Conservation (phyloP, 1,284 basidiomycete species). For the Leccinum subspadiceum region DNA sequence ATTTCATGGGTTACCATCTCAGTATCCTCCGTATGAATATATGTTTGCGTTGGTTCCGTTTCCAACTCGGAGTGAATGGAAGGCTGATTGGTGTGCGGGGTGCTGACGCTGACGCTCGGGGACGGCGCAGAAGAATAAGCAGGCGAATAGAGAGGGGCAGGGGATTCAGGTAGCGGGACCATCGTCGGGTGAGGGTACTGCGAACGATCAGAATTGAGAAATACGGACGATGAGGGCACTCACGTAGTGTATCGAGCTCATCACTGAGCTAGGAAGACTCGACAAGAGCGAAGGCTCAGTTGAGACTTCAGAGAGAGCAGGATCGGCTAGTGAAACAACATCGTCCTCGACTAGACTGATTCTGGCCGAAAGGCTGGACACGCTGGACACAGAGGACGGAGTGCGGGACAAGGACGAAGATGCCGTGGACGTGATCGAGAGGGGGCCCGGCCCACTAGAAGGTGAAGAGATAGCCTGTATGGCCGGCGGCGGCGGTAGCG, state of each 20-base stretch:
- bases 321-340: conserved; percentile 30
- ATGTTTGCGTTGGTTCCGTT: conserved; percentile 40
- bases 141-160: conserved; percentile 34
- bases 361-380: conserved; percentile 39
- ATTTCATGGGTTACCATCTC: conserved; percentile 61
- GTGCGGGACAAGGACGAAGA: conserved; percentile 42
- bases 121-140: conserved; percentile 37
- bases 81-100: conserved; percentile 57
- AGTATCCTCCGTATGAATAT: conserved; percentile 22
- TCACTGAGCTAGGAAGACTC: conserved; percentile 23
- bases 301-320: conserved; percentile 31
- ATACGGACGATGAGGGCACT: conserved; percentile 29
- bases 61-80: conserved; percentile 56
- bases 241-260: conserved; percentile 33
- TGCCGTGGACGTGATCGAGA: conserved; percentile 23
- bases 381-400: conserved; percentile 36
- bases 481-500: not conserved
- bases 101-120: conserved; percentile 58
- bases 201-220: conserved; percentile 3
- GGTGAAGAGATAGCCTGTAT: conserved; percentile 24
- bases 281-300: conserved; percentile 60
- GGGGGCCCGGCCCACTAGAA: conserved; percentile 29
- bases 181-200: conserved; percentile 31
- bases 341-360: conserved; percentile 33
- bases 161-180: conserved; percentile 37